Evolutionary conservation across 495 filamentous ascomycete species (phyloP), one percentile per base, ranked within the genome.

Genomic region (Lentithecium fluviatile): DNA sequence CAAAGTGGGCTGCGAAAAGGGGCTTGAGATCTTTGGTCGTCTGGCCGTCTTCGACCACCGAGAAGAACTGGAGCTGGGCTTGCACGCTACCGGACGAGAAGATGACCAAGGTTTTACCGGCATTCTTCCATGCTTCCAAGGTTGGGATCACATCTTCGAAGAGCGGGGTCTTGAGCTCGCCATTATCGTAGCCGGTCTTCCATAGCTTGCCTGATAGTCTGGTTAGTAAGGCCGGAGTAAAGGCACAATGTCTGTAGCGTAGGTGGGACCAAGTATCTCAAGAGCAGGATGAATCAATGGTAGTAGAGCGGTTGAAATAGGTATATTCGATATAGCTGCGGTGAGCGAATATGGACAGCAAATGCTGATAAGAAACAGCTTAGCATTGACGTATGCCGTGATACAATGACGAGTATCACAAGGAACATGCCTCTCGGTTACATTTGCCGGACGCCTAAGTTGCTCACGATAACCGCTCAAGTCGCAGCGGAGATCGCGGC

Each of bases 31-130:
- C 84, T 23, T 52, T 51, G 0, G 70, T 72, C 2, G 19, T 56
- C 47, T 88, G 74, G 38, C 78, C 77, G 45, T 74, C 72, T 65
- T 82, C 74, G n/a, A 87, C 88, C 73, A 88, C 79, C 54, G 74
- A 66, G 70, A 90, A 89, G 36, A 89, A 75, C 52, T 89, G 77
- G 70, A 85, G 85, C 75, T 90, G 87, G 23, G 87, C 87, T 50
- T 82, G 74, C 13, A 90, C 84, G 6, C 82, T 85, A 32, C 87
- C 87, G 17, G 82, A 85, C 7, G 85, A 88, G 75, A 88, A 90
- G 68, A 90, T 88, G 65, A 82, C 78, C 40, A 89, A 75, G 20
- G 67, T 67, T 26, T 80, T 67, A 10, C 77, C 76, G 13, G 71
- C 64, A 2, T 64, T 55, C 40, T 72, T 66, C 85, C 85, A 89